Conservation (phyloP, 352 stramenopile species). For the Pythium vanterpoolii region DNA sequence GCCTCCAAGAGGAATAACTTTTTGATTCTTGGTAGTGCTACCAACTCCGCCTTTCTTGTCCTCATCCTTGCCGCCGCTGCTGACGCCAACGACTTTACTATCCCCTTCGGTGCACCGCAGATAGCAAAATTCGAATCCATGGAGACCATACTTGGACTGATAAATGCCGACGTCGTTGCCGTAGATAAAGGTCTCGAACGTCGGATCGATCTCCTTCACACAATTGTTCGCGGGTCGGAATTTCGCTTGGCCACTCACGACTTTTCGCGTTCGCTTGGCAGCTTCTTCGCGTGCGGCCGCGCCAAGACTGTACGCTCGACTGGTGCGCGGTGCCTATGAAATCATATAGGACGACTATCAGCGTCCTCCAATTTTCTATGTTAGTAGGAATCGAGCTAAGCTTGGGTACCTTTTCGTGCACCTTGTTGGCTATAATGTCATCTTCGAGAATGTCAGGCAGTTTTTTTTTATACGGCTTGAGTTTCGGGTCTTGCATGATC, state of each 20-base stretch:
- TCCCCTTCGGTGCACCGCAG: conserved; percentile 37
- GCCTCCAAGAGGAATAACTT: conserved; percentile 9
- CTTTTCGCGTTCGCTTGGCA: conserved; percentile 37
- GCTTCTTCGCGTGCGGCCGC: conserved; percentile 28
- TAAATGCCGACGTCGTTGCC: conserved; percentile 58
- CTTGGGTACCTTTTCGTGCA: conserved; percentile 25
- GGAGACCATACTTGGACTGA: conserved; percentile 58
- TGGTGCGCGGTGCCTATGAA: conserved; percentile 20
- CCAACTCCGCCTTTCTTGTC: conserved; percentile 14
- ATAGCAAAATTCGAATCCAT: conserved; percentile 61
- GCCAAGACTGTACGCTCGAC: conserved; percentile 23
- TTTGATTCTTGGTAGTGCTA: conserved; percentile 8
- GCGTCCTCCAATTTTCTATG: not conserved
- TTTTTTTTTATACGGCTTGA: conserved; percentile 53
- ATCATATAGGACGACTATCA: not conserved
- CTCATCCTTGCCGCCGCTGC: conserved; percentile 14
- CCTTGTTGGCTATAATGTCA: conserved; percentile 30
- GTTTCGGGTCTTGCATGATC: conserved; percentile 33
- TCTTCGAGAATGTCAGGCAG: conserved; percentile 48
- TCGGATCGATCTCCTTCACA: conserved; percentile 17
- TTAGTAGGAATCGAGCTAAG: not conserved
- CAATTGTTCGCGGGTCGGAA: conserved; percentile 49
- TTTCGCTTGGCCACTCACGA: conserved; percentile 43
- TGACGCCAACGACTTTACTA: conserved; percentile 24
- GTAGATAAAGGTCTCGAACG: conserved; percentile 41